Evolutionary conservation across 768 basidiomycete species (phyloP), one percentile per base, ranked within the genome.

Genomic region (Pulveroboletus frians): DNA sequence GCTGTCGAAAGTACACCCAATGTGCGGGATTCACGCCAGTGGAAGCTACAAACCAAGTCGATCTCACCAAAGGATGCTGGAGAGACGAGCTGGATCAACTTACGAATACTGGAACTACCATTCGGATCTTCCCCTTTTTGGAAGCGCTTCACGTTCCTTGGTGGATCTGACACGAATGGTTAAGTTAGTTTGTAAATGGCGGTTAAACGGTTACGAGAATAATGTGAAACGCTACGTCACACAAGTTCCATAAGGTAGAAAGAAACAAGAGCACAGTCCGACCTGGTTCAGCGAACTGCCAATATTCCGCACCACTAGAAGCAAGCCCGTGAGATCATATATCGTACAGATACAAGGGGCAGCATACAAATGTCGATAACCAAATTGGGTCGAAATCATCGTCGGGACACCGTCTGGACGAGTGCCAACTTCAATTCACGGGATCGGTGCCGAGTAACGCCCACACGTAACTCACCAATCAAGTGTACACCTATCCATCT

Each of bases 341-440:
- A 61, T 17, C 39, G 58, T 26, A 35, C 41, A 50, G 39, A 42
- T 43, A 26, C n/a, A 39, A 30, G 39, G 52, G 27, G 18, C 27
- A 13, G 41, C 59, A 46, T 56, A 77, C 63, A 69, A 76, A 48
- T 79, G 78, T 36, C 58, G 68, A 56, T 80, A 80, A 15, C 77
- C 78, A 13, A 76, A 60, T 29, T 26, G 53, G 44, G 69, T 64
- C 26, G 73, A 73, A 38, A 80, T 62, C 53, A 80, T 71, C 5
- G 76, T 78, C 4, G 79, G 77, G 8, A 79, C 74, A 8, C 78
- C 77, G 50, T 79, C 78, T 76, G 39, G 23, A 27, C 4, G 14
- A 18, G 39, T 23, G n/a, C n/a, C 20, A 43, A 21, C 45, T 39
- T 49, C 9, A 43, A 30, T 38, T 31, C 26, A 32, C 26, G 4